Percentiles rank a stretch among this genome's conserved stretches.
Evolutionary conservation across 2,329 filamentous ascomycete genomes (phyloP).

Genomic region (Cercospora sp.): DNA sequence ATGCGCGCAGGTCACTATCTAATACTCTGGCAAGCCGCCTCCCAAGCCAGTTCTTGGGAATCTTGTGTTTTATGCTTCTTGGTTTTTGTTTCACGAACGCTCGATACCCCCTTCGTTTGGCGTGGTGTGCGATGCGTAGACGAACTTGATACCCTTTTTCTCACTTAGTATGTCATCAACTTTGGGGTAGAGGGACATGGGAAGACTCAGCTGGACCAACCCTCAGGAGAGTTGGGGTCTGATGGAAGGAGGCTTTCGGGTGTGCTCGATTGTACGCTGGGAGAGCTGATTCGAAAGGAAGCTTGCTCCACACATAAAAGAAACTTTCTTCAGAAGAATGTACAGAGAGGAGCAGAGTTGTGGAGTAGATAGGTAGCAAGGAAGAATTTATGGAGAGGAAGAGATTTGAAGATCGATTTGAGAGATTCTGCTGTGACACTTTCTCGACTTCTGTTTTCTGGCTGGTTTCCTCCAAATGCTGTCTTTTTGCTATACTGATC

Average conservation of each 20-base stretch:
- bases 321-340: not conserved
- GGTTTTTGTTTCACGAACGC: constrained; percentile 8
- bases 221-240: constrained; percentile 2
- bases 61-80: not conserved
- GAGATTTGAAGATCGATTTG: not conserved
- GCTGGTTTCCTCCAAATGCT: not conserved
- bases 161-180: not conserved
- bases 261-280: not conserved
- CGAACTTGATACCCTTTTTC: constrained; percentile 7
- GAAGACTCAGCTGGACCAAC: not conserved
- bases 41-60: not conserved
- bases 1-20: not conserved
- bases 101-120: constrained; percentile 16
- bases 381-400: not conserved
- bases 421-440: not conserved
- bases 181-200: not conserved
- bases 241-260: not conserved
- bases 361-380: not conserved
- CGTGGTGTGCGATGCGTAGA: constrained; percentile 12
- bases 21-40: not conserved
- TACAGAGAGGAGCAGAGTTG: not conserved
- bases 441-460: not conserved
- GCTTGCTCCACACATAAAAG: not conserved
- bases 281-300: not conserved
- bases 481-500: not conserved